A percentile compares a stretch with the other conserved stretches of the same genome.
Conservation (phyloP, 192 early-diverging fungal species). For the Coemansia sp. region DNA sequence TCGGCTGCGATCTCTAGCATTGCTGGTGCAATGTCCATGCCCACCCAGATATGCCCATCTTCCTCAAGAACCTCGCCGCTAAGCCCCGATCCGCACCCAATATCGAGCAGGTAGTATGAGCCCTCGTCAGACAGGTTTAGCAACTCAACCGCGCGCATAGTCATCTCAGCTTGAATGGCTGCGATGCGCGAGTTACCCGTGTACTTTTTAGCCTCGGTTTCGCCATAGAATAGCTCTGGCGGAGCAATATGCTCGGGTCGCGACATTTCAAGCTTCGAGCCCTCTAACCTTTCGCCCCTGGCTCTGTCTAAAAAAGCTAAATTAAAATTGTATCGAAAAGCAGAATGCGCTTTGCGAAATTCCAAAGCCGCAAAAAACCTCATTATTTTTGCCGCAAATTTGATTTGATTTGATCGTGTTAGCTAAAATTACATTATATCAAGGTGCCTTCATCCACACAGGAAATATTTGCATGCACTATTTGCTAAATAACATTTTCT, state of each 20-base stretch:
- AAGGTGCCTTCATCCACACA: too few relatives aligned
- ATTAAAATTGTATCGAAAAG: background rate
- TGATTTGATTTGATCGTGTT: too few relatives aligned
- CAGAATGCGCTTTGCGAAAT: too few relatives aligned
- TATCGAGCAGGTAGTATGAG: constrained; percentile 81
- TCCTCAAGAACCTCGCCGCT: constrained; percentile 94
- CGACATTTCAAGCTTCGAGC: constrained; percentile 61
- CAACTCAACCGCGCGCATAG: constrained; percentile 86
- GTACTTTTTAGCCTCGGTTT: constrained; percentile 91
- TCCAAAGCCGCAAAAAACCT: too few relatives aligned
- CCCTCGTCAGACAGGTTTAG: constrained; percentile 75
- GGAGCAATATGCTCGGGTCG: constrained; percentile 95
- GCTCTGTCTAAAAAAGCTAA: background rate
- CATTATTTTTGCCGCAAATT: too few relatives aligned
- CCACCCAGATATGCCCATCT: constrained; percentile 95
- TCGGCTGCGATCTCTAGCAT: constrained; percentile 96
- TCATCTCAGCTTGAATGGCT: constrained; percentile 92
- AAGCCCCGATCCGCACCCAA: constrained; percentile 96
- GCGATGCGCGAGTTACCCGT: constrained; percentile 91
- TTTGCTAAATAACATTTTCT: too few relatives aligned
- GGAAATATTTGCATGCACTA: too few relatives aligned
- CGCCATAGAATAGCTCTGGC: constrained; percentile 96
- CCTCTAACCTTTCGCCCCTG: background rate
- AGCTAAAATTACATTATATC: too few relatives aligned
- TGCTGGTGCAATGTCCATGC: constrained; percentile 88